Base-by-base conservation (phyloP, 2,329 filamentous ascomycete species). In the Myotisia sp. region DNA sequence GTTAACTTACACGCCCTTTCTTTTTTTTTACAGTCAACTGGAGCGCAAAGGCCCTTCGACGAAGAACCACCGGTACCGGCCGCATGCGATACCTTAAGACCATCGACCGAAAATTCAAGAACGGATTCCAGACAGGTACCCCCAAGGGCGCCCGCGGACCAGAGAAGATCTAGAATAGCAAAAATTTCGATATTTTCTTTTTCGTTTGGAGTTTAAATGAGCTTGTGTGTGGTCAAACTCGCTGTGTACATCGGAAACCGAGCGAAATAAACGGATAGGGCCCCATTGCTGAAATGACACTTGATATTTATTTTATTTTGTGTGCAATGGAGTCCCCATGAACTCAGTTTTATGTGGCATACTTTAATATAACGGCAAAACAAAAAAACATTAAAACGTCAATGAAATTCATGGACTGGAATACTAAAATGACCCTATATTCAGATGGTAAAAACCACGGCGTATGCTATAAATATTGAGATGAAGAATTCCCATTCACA, bases 31-130 rank as follows among this genome's bases (percentile, higher is more conserved):
- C 61, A 95, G 87, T 79, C 79, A 94, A 98, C 82, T 98, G 90
- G 90, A 76, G 82, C 66, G 87, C 95, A 77, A 98, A 98, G 82
- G 87, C 86, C 57, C 95, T 95, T 84, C 76, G 90, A 67, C 92
- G 90, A 80, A 95, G 94, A 86, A 94, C 87, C 60, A 87, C 82
- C 63, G 90, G 90, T 58, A 87, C 84, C 60, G 90, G 90, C 65
- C 83, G 90, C 67, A 90, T 86, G 79, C 77, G 84, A 62, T 83
- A 86, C 71, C 75, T 98, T 63, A 92, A 92, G 75, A 74, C 73
- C 57, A 78, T 98, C 62, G 71, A 85, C 61, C 79, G 90, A 65
- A 76, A 76, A 69, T 93, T 93, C 78, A 84, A 79, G 74, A 98
- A 98, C 71, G 86, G 85, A 55, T 98, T 98, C 83, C 87, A 82